Evolutionary conservation across 2,329 filamentous ascomycete genomes (phyloP).

Genomic region (Biscogniauxia marginata): DNA sequence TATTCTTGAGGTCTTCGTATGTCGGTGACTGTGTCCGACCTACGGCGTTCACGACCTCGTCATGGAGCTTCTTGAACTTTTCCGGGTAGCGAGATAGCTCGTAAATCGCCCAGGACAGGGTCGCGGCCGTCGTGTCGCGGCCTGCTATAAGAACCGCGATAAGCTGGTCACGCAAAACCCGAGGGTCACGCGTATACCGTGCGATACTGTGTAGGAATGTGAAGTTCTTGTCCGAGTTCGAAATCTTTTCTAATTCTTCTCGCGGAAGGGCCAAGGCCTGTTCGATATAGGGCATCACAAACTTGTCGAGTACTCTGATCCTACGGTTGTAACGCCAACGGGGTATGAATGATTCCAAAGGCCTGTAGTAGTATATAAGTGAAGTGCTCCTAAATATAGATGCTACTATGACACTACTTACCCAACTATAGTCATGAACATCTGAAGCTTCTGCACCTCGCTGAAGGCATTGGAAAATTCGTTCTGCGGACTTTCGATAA

Average conservation of each 20-base stretch:
- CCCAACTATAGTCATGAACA: constrained; percentile 53
- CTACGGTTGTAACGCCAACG: constrained; percentile 58
- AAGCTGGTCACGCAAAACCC: constrained; percentile 69
- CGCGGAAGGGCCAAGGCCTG: constrained; percentile 60
- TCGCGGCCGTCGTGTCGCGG: constrained; percentile 68
- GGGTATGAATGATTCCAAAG: constrained; percentile 58
- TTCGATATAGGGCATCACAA: constrained; percentile 69
- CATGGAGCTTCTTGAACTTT: constrained; percentile 56
- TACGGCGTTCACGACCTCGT: constrained; percentile 56
- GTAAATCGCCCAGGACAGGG: constrained; percentile 66
- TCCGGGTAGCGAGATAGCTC: constrained; percentile 61
- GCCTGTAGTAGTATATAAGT: constrained; percentile 41
- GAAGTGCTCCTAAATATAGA: neutral
- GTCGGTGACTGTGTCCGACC: constrained; percentile 51
- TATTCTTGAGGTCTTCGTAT: constrained; percentile 66
- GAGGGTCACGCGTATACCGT: constrained; percentile 60
- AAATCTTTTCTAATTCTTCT: constrained; percentile 67
- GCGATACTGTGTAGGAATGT: constrained; percentile 79
- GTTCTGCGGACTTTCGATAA: constrained; percentile 43
- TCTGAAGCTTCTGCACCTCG: constrained; percentile 67
- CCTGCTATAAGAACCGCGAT: constrained; percentile 71
- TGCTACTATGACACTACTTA: constrained; percentile 18
- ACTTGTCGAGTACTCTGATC: constrained; percentile 65
- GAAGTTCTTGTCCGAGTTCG: constrained; percentile 63
- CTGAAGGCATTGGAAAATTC: constrained; percentile 69